Percentiles rank a stretch among this genome's conserved stretches.
Evolutionary conservation across 139 green algal genomes (phyloP).

Genomic region (Chlorella sp.): DNA sequence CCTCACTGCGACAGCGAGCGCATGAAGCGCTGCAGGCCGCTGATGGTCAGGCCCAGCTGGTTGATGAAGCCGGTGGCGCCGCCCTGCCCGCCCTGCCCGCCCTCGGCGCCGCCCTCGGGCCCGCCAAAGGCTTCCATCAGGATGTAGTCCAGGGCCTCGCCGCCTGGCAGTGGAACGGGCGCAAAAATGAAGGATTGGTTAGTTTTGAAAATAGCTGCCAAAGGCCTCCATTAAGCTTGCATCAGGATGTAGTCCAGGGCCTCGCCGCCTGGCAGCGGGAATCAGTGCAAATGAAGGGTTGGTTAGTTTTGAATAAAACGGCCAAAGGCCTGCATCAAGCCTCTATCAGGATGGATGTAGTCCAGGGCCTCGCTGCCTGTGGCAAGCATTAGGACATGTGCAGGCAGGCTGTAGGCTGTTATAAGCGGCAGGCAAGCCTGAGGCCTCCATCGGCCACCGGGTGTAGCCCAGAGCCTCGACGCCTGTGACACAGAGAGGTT

Average conservation of each 20-base stretch:
- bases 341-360: slow-evolving; percentile 56
- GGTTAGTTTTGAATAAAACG: no score
- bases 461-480: no score
- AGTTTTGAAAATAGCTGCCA: no score
- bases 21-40: slow-evolving; percentile 54
- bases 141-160: slow-evolving; percentile 58
- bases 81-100: background rate
- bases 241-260: slow-evolving; percentile 58
- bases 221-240: no score
- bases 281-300: background rate
- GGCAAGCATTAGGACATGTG: no score
- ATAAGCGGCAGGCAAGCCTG: no score
- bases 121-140: slow-evolving; percentile 53
- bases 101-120: background rate
- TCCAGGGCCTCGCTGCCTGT: slow-evolving; percentile 59
- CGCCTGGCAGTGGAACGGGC: background rate
- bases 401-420: no score
- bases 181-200: background rate
- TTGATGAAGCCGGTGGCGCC: slow-evolving; percentile 32
- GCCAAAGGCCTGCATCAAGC: no score
- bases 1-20: slow-evolving; percentile 42
- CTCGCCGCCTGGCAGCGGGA: slow-evolving; percentile 35
- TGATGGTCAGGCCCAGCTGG: slow-evolving; percentile 40
- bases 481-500: no score
- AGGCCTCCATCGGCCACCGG: no score